Percentiles rank a stretch among this genome's conserved stretches.
These are phyloP conservation scores for Beauveria caledonica DNA, from an alignment of 2,329 filamentous ascomycete genomes.

Conservation along the genomic window DNA sequence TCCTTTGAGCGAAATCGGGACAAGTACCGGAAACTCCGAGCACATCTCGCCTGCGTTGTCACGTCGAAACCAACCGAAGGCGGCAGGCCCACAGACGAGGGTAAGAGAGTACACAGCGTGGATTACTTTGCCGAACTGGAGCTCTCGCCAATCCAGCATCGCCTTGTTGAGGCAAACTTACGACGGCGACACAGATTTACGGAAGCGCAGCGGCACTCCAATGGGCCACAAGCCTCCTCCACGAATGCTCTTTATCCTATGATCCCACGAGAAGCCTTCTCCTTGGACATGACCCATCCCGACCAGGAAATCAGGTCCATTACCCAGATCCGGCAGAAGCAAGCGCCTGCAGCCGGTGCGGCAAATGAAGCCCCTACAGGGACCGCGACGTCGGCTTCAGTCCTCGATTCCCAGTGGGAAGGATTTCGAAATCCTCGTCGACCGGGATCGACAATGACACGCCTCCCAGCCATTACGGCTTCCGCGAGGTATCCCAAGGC, in stretches of 20 bases:
- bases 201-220: not conserved
- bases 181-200: not conserved
- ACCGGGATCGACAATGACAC: not conserved
- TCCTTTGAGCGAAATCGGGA: not conserved
- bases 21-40: not conserved
- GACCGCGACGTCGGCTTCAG: not conserved
- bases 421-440: not conserved
- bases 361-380: not conserved
- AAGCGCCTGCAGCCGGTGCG: no score
- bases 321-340: no score
- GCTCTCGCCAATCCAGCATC: not conserved
- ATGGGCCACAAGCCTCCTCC: not conserved
- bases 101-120: not conserved
- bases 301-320: not conserved
- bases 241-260: not conserved
- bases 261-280: not conserved
- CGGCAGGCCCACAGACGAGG: not conserved
- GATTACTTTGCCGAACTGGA: not conserved
- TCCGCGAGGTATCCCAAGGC: not conserved
- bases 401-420: not conserved
- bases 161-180: not conserved
- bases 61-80: not conserved
- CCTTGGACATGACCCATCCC: no score
- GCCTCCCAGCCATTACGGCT: not conserved
- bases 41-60: not conserved